Evolutionary conservation across 306 rosid genomes (phyloP).

Genomic region (Lablab purpureus): DNA sequence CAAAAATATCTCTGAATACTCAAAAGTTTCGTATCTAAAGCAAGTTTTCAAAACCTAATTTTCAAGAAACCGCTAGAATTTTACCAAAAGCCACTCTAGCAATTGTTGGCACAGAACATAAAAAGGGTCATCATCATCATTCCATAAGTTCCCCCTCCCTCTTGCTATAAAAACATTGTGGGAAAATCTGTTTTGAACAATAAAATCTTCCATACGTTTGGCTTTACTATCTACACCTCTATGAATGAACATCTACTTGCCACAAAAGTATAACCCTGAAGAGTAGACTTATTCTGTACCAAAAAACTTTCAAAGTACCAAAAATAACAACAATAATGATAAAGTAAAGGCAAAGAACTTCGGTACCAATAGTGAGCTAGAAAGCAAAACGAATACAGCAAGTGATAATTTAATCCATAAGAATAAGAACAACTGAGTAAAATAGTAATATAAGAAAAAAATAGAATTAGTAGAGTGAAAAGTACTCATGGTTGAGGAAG

Average conservation of each 20-base stretch:
- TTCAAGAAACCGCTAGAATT: neutral
- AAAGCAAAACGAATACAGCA: neutral
- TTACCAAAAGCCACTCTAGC: neutral
- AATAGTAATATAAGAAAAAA: neutral
- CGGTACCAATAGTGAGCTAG: neutral
- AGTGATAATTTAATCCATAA: conserved; percentile 25
- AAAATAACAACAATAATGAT: neutral
- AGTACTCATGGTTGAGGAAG: neutral
- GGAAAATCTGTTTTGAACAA: neutral
- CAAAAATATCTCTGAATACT: neutral
- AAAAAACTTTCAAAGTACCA: neutral
- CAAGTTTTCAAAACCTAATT: too few species aligned
- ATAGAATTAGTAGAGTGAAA: conserved; percentile 6
- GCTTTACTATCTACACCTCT: neutral
- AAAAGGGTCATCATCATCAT: conserved; percentile 16
- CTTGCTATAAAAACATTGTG: neutral
- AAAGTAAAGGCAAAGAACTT: neutral
- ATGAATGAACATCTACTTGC: neutral
- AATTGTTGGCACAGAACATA: conserved; percentile 20
- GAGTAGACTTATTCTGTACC: neutral
- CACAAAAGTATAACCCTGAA: conserved; percentile 4
- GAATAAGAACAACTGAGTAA: neutral
- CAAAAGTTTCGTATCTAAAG: neutral
- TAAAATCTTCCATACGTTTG: conserved; percentile 15
- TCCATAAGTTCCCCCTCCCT: neutral